Conservation (phyloP, 306 rosid genomes). For the Glycine soja region DNA sequence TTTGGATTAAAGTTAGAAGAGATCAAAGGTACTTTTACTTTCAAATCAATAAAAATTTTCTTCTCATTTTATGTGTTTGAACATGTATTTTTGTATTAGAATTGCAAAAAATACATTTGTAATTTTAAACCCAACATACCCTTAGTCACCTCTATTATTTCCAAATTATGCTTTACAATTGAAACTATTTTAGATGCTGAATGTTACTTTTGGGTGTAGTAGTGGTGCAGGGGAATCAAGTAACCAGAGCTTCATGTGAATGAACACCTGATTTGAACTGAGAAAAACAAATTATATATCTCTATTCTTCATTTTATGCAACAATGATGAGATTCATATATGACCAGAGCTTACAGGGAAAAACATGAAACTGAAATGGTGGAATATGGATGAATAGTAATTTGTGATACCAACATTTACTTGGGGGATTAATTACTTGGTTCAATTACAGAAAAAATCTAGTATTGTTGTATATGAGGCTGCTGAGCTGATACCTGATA, state of each 20-base stretch:
- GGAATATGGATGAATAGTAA: slow-evolving; percentile 24
- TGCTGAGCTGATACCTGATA: slow-evolving; percentile 29
- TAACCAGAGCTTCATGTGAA: slow-evolving; percentile 60
- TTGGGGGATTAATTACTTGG: slow-evolving; percentile 14
- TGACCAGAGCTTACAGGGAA: neutral
- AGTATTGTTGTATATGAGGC: slow-evolving; percentile 17
- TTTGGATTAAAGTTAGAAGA: too few species aligned
- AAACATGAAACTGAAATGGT: neutral
- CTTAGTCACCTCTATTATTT: too few species aligned
- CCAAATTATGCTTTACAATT: too few species aligned
- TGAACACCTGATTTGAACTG: slow-evolving; percentile 25
- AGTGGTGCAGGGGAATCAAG: slow-evolving; percentile 73
- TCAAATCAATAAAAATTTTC: too few species aligned
- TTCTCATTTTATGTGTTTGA: too few species aligned
- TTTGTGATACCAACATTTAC: slow-evolving; percentile 4
- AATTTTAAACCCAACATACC: too few species aligned
- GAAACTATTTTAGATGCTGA: neutral
- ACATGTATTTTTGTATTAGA: too few species aligned
- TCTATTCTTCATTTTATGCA: slow-evolving; percentile 17
- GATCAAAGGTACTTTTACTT: too few species aligned
- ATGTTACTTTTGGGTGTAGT: slow-evolving; percentile 22
- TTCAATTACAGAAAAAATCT: slow-evolving; percentile 10
- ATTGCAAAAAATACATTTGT: too few species aligned
- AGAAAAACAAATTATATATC: neutral
- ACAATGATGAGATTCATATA: neutral